A percentile compares a stretch with the other conserved stretches of the same genome.
Evolutionary conservation across 345 rosid genomes (phyloP).

Genomic region (Diplotaxis tenuifolia): DNA sequence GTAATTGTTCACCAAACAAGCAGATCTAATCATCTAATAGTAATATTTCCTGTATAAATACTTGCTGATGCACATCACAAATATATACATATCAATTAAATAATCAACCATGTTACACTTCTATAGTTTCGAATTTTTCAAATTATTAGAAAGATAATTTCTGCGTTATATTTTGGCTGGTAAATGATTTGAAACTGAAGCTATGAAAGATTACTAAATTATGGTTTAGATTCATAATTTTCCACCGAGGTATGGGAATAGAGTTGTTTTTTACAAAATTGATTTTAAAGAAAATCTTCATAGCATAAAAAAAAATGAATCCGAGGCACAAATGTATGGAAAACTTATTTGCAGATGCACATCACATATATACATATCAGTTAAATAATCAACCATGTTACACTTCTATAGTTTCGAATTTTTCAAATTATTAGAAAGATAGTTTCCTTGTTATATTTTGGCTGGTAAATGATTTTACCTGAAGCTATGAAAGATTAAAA

Average conservation of each 20-base stretch:
- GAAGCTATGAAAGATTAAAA: not conserved
- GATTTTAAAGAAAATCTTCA: not conserved
- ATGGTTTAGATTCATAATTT: not conserved
- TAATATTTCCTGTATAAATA: not conserved
- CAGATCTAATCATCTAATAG: not conserved
- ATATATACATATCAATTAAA: not conserved
- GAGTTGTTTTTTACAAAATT: not conserved
- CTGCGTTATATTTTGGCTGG: not conserved
- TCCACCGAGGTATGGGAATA: not conserved
- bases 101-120: not conserved
- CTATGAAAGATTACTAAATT: too few species aligned
- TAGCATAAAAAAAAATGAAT: not conserved
- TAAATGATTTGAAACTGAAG: not conserved
- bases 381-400: not conserved
- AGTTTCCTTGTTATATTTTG: not conserved
- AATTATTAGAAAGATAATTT: not conserved
- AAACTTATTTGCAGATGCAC: not conserved
- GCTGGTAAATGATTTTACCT: not conserved
- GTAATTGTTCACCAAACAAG: not conserved
- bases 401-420: not conserved
- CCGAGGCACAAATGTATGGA: not conserved
- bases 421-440: not conserved
- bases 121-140: not conserved
- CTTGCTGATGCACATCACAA: not conserved
- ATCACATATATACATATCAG: too few species aligned